phyloP scores from a whole-genome alignment of 2,329 filamentous ascomycete species.

The Monosporascus sp. region DNA sequence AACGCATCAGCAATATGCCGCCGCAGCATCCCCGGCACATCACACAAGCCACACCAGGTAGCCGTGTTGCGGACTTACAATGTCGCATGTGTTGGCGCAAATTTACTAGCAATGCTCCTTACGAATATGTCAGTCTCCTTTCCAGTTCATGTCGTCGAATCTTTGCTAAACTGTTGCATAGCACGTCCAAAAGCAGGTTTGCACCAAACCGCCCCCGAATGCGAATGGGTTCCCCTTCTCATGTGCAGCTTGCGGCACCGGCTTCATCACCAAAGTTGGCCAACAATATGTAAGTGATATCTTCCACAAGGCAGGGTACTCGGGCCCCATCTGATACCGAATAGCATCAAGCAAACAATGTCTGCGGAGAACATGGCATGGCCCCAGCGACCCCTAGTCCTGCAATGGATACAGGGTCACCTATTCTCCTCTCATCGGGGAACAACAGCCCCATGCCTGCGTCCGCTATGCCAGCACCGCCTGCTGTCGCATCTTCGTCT shows the following conservation, averaged over 20 bases:
- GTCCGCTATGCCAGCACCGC: constrained; percentile 2
- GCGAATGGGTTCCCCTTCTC: constrained; percentile 28
- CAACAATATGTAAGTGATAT: constrained; percentile 33
- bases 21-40: not conserved
- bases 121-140: constrained; percentile 25
- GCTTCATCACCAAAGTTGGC: constrained; percentile 37
- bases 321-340: constrained; percentile 8
- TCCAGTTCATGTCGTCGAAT: not conserved
- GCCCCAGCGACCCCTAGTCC: constrained; percentile 16
- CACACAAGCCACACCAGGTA: not conserved
- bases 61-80: constrained; percentile 13
- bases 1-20: not conserved
- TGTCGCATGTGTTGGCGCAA: constrained; percentile 25
- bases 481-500: constrained; percentile 2
- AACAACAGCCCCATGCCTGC: constrained; percentile 4
- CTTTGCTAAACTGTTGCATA: constrained; percentile 14
- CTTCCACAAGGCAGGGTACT: not conserved
- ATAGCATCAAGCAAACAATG: constrained; percentile 35
- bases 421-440: constrained; percentile 8
- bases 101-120: constrained; percentile 17
- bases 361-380: constrained; percentile 40
- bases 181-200: constrained; percentile 32
- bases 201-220: constrained; percentile 19
- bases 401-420: constrained; percentile 4
- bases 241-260: constrained; percentile 41